Base-by-base conservation (phyloP, 2,329 filamentous ascomycete species). In the Clonostachys solani region DNA sequence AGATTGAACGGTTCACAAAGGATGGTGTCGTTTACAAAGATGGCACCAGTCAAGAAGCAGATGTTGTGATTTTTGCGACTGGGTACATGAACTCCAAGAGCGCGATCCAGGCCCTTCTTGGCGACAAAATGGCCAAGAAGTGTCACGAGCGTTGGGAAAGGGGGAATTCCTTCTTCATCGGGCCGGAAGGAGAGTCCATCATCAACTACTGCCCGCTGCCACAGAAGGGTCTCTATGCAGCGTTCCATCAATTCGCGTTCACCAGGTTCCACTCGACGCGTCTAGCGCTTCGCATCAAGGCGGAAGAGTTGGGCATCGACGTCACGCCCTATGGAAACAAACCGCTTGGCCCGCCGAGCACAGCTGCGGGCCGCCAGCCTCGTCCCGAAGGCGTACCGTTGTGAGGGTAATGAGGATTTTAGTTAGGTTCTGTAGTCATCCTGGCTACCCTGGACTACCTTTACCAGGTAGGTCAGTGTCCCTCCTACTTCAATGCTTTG, bases 201-300 rank as follows among this genome's bases (percentile, higher is more conserved):
- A 73, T 63, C 36, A 77, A 79, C 51, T 86, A 81, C 80, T 74
- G 77, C 48, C 67, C 67, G 17, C 83, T 73, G 18, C 81, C 82
- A 0, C 81, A 85, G 46, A 78, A 78, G 0, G 80, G 81, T 0
- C 80, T 87, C 49, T 87, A 82, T 82, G 80, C 80, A 52, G 80
- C 83, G 51, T 82, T 81, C 0, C 83, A 83, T 1, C 86, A 84
- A 50, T 56, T 87, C 36, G 81, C 80, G 0, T 61, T 86, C 45
- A 84, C 80, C 48, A 69, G 83, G 15, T 80, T 80, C 40, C 86
- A 73, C 53, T 86, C 82, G 0, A 74, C 71, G 40, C 45, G 78
- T 3, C 47, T 80, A 49, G 77, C 75, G 1, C 51, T 80, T 44
- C 77, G 79, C 60, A 78, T 81, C 42, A 74, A 76, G 59, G 77